Conservation (phyloP, 305 asterid genomes). For the Solanum aculeatissimum region DNA sequence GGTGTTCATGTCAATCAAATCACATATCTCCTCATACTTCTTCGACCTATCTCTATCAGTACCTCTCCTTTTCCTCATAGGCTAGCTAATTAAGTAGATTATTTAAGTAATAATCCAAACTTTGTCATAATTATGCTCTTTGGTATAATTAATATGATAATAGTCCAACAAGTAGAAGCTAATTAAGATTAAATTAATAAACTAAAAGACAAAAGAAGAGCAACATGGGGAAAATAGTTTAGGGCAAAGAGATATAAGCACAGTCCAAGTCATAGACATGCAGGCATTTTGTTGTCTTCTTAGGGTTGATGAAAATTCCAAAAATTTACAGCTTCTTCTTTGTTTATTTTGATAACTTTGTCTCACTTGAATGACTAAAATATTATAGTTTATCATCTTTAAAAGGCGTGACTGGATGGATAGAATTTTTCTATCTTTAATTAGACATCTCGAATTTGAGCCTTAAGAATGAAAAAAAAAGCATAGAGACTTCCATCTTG, state of each 20-base stretch:
- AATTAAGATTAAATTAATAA: background rate
- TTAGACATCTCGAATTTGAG: background rate
- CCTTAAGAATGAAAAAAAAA: background rate
- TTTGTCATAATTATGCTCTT: background rate
- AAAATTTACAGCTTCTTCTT: background rate
- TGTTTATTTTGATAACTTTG: background rate
- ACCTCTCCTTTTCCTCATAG: background rate
- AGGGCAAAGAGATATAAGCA: slow-evolving; percentile 1
- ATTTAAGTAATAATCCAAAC: background rate
- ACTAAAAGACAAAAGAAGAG: background rate
- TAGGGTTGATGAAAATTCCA: background rate
- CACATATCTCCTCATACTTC: background rate
- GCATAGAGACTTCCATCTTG: background rate
- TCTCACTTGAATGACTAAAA: background rate
- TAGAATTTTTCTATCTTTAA: background rate
- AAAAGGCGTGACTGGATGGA: background rate
- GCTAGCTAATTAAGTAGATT: background rate
- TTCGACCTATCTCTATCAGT: background rate
- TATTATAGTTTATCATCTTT: background rate
- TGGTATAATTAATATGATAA: background rate
- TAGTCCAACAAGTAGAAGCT: background rate
- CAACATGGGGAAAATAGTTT: background rate
- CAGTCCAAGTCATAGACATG: background rate
- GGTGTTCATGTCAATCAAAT: background rate
- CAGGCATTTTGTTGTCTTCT: background rate